Percentiles rank a stretch among this genome's conserved stretches.
Evolutionary conservation across 2,329 filamentous ascomycete species (phyloP).

Genomic region (Escovopsis sp.): DNA sequence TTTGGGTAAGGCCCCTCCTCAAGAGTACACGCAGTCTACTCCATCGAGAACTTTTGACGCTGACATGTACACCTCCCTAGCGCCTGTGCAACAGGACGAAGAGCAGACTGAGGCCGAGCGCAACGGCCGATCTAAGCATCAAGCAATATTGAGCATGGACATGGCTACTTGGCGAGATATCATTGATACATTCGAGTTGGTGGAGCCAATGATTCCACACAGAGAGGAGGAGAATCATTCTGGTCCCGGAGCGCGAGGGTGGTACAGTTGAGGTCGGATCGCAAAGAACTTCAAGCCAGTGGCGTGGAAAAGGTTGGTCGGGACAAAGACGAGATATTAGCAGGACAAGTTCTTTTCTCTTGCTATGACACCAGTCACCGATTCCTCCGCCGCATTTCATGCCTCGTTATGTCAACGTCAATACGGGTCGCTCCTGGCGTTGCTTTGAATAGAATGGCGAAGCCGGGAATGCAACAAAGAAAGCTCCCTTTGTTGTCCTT

Average conservation of each 20-base stretch:
- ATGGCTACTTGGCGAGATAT: slow-evolving; percentile 71
- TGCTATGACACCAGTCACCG: no score
- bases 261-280: slow-evolving; percentile 40
- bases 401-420: no score
- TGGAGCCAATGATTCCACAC: slow-evolving; percentile 73
- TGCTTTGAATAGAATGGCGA: no score
- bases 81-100: slow-evolving; percentile 25
- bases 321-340: no score
- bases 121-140: slow-evolving; percentile 53
- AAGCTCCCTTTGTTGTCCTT: no score
- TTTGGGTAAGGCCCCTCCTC: slow-evolving; percentile 46
- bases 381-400: no score
- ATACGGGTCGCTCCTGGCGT: no score
- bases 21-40: background rate
- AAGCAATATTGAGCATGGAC: slow-evolving; percentile 80
- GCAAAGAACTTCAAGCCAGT: no score
- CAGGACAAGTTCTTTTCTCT: no score
- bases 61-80: slow-evolving; percentile 14
- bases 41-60: background rate
- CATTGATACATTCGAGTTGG: slow-evolving; percentile 61
- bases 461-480: no score
- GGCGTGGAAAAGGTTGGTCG: no score
- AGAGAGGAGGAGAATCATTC: slow-evolving; percentile 43
- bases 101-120: slow-evolving; percentile 29
- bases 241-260: slow-evolving; percentile 43